Base-by-base conservation (phyloP, 345 rosid genomes). In the Salix purpurea region DNA sequence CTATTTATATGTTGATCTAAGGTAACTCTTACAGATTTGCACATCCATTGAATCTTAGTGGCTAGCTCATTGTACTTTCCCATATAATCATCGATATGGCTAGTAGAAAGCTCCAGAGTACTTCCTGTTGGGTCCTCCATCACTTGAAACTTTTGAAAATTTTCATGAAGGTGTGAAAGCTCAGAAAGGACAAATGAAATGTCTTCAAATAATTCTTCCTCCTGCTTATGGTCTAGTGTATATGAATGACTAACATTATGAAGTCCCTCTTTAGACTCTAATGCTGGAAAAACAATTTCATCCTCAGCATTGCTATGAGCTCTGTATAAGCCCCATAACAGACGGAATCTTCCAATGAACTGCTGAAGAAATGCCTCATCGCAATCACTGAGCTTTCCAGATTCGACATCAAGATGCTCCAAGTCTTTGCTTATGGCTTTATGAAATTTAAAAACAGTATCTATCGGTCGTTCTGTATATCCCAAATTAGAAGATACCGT, bases 251-350 rank as follows among this genome's bases (percentile, higher is more conserved):
- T 92, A 70, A 94, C 98, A 81, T 92, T 94, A 76, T 91, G 96
- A 83, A 94, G 98, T 69, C 97, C 77, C 88, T 92, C 98, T 81
- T 92, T 94, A 65, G 97, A 90, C 83, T 92, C 97, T 76, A 94
- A 80, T n/a, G 96, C 94, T 16, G 97, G 98, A 72, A 94, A 94
- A 75, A 94, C 90, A 77, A 94, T 90, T 73, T 94, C 97, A 89
- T 94, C 98, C 88, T 94, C 97, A 18, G 97, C 97, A 85, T 92
- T 92, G 80, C 97, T 94, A 81, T 92, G 97, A 79, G 98, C 97
- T 84, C 91, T 90, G 83, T 92, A 91, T 71, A 92, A 87, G 76
- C 98, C 96, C 98, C 97, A 92, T 67, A 94, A 86, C 40, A 94
- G 85, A 76, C 80, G 94, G 80, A 94, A 94, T 71, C 98, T 88